A percentile compares a stretch with the other conserved stretches of the same genome.
These are phyloP conservation scores for Medicago ruthenica DNA, from an alignment of 306 rosid genomes.

Conservation along the genomic window DNA sequence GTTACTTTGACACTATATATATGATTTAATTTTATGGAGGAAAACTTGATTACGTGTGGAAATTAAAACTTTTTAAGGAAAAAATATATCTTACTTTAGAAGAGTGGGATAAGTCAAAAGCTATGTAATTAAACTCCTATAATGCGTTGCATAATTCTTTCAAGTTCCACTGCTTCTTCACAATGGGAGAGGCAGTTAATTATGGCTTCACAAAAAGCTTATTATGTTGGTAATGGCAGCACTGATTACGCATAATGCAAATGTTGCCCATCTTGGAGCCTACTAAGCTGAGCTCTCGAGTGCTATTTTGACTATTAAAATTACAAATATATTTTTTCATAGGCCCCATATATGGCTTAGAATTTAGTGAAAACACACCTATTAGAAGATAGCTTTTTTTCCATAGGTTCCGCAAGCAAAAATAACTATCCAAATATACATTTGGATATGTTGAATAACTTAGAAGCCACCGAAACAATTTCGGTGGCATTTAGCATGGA, in stretches of 20 bases:
- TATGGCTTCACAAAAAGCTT: slow-evolving; percentile 28
- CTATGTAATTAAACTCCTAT: slow-evolving; percentile 30
- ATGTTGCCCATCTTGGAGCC: neutral
- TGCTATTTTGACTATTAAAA: neutral
- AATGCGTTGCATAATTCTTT: slow-evolving; percentile 39
- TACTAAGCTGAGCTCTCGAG: neutral
- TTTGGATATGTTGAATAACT: too few relatives aligned
- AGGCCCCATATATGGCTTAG: too few relatives aligned
- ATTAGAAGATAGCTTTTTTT: too few relatives aligned
- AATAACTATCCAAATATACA: too few relatives aligned
- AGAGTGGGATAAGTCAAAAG: slow-evolving; percentile 52
- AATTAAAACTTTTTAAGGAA: neutral
- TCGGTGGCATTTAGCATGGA: too few relatives aligned
- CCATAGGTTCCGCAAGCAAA: too few relatives aligned
- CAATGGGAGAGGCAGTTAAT: slow-evolving; percentile 40
- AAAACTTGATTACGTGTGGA: slow-evolving; percentile 20
- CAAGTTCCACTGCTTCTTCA: slow-evolving; percentile 20
- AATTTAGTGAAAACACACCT: too few relatives aligned
- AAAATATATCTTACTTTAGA: slow-evolving; percentile 2
- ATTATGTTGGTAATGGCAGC: slow-evolving; percentile 34
- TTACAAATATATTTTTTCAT: too few relatives aligned
- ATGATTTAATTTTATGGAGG: neutral
- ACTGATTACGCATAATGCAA: neutral
- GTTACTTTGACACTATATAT: neutral
- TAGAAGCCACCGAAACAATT: too few relatives aligned